A percentile compares a stretch with the other conserved stretches of the same genome.
Conservation (phyloP, 345 rosid species). For the Rhodamnia rubescens region DNA sequence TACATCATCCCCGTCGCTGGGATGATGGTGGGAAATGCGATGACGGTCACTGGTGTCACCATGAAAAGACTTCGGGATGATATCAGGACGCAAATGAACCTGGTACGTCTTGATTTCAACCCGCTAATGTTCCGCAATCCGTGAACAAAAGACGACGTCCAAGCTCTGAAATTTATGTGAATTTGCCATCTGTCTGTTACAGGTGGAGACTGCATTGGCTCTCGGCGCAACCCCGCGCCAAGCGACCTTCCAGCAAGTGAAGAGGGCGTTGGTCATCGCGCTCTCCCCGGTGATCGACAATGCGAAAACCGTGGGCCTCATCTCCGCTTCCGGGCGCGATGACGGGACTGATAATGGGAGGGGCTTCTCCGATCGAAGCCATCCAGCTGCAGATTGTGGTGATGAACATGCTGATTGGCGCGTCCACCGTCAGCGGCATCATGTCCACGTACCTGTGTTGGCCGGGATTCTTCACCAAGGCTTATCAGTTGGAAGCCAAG, state of each 20-base stretch:
- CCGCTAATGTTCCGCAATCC: background rate
- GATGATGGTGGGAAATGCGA: conserved; percentile 95
- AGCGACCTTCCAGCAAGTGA: conserved; percentile 62
- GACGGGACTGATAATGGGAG: conserved; percentile 97
- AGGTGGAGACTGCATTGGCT: conserved; percentile 92
- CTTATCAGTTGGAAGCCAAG: conserved; percentile 57
- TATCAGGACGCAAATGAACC: conserved; percentile 56
- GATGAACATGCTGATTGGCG: conserved; percentile 85
- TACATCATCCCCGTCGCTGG: conserved; percentile 84
- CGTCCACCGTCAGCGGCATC: conserved; percentile 74
- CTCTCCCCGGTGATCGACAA: conserved; percentile 82
- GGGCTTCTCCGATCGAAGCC: conserved; percentile 83
- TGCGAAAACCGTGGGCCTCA: conserved; percentile 90
- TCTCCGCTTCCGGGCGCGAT: conserved; percentile 84
- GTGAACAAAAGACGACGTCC: background rate
- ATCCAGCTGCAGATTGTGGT: conserved; percentile 95
- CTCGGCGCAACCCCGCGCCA: conserved; percentile 83
- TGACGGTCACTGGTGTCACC: conserved; percentile 86
- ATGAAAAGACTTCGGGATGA: conserved; percentile 88
- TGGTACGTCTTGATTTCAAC: conserved; percentile 21
- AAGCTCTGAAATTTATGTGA: background rate
- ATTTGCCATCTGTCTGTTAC: background rate
- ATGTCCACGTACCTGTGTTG: conserved; percentile 75
- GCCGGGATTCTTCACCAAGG: conserved; percentile 84
- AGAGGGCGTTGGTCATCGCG: conserved; percentile 66